phyloP scores from a whole-genome alignment of 2,329 filamentous ascomycete genomes.

The Chaetomium globosum region DNA sequence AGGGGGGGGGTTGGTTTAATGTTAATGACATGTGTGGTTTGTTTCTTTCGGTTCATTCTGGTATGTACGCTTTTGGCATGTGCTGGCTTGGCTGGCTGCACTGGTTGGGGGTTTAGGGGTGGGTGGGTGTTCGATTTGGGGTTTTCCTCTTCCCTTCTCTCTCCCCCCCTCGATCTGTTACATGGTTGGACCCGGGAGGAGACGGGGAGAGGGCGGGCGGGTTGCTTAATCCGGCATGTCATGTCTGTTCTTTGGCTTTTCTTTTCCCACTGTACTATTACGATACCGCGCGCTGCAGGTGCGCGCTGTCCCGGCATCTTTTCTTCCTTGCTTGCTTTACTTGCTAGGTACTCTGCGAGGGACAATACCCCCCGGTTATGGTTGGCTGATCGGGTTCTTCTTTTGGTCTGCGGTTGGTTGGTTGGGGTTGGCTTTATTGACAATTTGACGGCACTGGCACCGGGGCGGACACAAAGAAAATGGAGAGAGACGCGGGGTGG shows the following conservation, averaged over 20 bases:
- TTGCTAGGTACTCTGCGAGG: not conserved
- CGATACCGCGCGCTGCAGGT: not conserved
- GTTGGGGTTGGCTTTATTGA: slow-evolving; percentile 5
- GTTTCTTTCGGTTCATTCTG: not conserved
- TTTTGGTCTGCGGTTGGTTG: not conserved
- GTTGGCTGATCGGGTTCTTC: not conserved
- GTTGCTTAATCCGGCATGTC: slow-evolving; percentile 1
- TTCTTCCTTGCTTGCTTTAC: not conserved
- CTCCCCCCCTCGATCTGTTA: not conserved
- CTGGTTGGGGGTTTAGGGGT: not conserved
- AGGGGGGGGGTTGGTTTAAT: not conserved
- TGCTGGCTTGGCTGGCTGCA: not conserved
- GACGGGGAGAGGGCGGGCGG: not conserved
- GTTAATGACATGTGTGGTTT: not conserved
- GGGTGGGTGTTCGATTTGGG: not conserved
- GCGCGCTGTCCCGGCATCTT: not conserved
- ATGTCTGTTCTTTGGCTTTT: no score
- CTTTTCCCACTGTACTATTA: slow-evolving; percentile 1
- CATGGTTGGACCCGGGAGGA: not conserved
- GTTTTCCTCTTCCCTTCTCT: not conserved
- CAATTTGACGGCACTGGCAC: no score
- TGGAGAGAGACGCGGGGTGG: not conserved
- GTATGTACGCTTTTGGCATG: not conserved
- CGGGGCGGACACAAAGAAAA: slow-evolving; percentile 1
- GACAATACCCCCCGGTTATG: slow-evolving; percentile 13